Evolutionary conservation across 108 stramenopile genomes (phyloP).

Genomic region (Fistulifera solaris): DNA sequence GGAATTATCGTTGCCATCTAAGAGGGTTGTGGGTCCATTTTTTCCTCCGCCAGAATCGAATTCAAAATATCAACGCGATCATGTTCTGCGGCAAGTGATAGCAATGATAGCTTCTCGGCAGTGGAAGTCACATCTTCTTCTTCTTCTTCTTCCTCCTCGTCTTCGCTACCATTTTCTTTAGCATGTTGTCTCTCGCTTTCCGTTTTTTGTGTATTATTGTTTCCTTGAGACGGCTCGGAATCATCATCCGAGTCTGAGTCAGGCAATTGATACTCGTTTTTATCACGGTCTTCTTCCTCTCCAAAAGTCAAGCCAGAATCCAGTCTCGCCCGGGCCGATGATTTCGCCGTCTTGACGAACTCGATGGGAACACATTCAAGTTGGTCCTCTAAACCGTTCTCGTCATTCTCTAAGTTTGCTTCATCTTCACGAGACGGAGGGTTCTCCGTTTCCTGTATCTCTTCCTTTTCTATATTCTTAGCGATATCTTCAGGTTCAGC

Average conservation of each 20-base stretch:
- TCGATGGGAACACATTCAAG: background rate
- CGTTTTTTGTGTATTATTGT: background rate
- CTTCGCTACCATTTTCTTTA: slow-evolving; percentile 8
- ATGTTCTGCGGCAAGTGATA: slow-evolving; percentile 78
- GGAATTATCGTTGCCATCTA: slow-evolving; percentile 18
- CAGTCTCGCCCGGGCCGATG: background rate
- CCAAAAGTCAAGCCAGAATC: background rate
- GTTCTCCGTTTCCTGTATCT: background rate
- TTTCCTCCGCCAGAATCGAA: slow-evolving; percentile 31
- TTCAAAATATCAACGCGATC: slow-evolving; percentile 83
- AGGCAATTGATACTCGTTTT: slow-evolving; percentile 1
- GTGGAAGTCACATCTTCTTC: slow-evolving; percentile 37
- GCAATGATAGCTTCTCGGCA: slow-evolving; percentile 60
- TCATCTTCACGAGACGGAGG: background rate
- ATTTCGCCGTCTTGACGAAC: background rate
- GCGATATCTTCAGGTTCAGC: background rate
- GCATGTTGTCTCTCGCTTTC: background rate
- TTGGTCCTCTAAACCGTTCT: background rate
- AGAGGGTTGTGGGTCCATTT: slow-evolving; percentile 15
- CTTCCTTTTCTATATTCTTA: background rate
- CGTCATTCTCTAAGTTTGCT: background rate
- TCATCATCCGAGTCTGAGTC: slow-evolving; percentile 10
- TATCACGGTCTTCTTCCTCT: slow-evolving; percentile 4
- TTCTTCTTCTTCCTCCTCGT: slow-evolving; percentile 17
- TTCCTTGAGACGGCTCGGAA: background rate